Evolutionary conservation across 2,329 filamentous ascomycete genomes (phyloP).

Genomic region (Scedosporium boydii): DNA sequence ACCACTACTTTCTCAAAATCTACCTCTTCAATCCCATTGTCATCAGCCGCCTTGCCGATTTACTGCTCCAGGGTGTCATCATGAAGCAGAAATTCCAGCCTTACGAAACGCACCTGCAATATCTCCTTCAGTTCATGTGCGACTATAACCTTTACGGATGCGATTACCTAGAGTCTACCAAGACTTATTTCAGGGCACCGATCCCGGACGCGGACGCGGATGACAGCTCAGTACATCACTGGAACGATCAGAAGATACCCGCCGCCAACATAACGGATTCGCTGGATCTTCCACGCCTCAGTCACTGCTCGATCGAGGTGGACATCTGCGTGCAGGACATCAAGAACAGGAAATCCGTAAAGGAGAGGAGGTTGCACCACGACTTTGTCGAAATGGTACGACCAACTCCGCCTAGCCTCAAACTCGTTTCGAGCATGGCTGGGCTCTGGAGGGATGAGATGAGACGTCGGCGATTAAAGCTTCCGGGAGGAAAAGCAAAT

Average conservation of each 20-base stretch:
- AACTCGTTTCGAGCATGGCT: conserved; percentile 89
- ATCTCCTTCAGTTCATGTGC: conserved; percentile 91
- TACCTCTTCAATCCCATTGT: conserved; percentile 83
- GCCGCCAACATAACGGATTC: conserved; percentile 41
- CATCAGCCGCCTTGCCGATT: conserved; percentile 78
- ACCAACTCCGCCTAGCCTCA: conserved; percentile 57
- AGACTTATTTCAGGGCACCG: conserved; percentile 63
- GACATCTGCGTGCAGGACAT: conserved; percentile 88
- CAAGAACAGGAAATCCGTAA: conserved; percentile 66
- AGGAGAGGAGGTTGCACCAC: conserved; percentile 72
- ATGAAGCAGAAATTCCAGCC: conserved; percentile 80
- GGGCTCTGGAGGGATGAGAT: conserved; percentile 88
- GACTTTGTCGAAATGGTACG: conserved; percentile 68
- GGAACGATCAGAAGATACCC: conserved; percentile 69
- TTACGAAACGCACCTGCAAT: conserved; percentile 89
- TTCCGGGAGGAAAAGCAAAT: conserved; percentile 52
- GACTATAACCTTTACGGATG: conserved; percentile 98
- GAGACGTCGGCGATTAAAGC: conserved; percentile 61
- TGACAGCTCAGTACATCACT: conserved; percentile 53
- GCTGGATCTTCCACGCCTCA: conserved; percentile 60
- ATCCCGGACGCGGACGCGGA: conserved; percentile 61
- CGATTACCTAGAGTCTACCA: conserved; percentile 67
- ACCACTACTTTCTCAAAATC: conserved; percentile 84
- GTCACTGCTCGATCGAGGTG: conserved; percentile 81
- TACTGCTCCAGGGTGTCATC: conserved; percentile 80